These are phyloP conservation scores for Pisolithus sp. DNA, from an alignment of 768 basidiomycete genomes.

Conservation along the genomic window DNA sequence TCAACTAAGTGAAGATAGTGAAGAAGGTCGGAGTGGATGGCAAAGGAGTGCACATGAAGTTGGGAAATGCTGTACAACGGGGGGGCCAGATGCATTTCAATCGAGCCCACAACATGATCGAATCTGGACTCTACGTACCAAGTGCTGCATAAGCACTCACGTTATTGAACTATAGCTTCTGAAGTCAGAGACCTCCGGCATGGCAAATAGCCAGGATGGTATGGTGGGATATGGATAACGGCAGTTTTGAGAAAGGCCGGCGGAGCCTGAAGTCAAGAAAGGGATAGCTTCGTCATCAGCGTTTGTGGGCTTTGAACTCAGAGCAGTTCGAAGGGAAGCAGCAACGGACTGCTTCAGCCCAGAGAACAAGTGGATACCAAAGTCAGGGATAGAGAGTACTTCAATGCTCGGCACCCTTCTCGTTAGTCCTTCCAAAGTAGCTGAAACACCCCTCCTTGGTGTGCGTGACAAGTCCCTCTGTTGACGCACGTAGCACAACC, in stretches of 20 bases:
- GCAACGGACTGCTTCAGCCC: constrained; percentile 8
- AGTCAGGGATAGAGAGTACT: constrained; percentile 16
- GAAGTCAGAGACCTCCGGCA: too few species aligned
- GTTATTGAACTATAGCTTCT: too few species aligned
- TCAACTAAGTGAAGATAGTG: constrained; percentile 26
- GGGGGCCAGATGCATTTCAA: constrained; percentile 32
- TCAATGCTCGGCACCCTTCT: constrained; percentile 21
- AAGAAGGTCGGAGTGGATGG: constrained; percentile 18
- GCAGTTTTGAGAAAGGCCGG: constrained; percentile 43
- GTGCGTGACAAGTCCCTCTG: too few species aligned
- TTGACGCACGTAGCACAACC: too few species aligned
- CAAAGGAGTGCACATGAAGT: constrained; percentile 17
- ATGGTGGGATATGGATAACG: constrained; percentile 33
- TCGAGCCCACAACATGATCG: constrained; percentile 37
- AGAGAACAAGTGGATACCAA: constrained; percentile 19
- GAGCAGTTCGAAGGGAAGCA: constrained; percentile 1
- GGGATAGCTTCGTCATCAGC: constrained; percentile 28
- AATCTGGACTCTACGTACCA: constrained; percentile 34
- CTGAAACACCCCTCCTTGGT: too few species aligned
- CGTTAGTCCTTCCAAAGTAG: neutral
- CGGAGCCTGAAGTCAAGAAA: constrained; percentile 38
- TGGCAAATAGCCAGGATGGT: constrained; percentile 28
- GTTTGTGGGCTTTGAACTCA: constrained; percentile 12
- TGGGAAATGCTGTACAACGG: constrained; percentile 24
- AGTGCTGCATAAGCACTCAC: neutral